phyloP scores from a whole-genome alignment of 176 grass and related monocot genomes.

The Avena atlantica region DNA sequence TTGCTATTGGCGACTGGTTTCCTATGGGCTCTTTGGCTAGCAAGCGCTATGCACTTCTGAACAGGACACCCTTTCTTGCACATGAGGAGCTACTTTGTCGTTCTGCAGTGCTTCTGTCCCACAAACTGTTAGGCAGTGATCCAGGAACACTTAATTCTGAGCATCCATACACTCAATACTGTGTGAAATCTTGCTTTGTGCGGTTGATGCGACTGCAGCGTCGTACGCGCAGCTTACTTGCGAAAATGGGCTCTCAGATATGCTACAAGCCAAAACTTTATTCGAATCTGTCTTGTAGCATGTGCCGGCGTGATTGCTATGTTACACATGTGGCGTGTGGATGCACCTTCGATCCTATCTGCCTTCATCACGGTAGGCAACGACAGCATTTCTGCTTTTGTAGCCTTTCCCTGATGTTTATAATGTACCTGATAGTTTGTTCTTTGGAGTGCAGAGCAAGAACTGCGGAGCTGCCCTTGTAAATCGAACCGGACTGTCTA shows the following conservation, averaged over 20 bases:
- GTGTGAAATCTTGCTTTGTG: slow-evolving; percentile 79
- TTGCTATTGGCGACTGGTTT: slow-evolving; percentile 81
- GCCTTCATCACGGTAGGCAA: slow-evolving; percentile 87
- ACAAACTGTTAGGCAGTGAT: slow-evolving; percentile 44
- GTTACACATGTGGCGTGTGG: slow-evolving; percentile 72
- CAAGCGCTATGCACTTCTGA: slow-evolving; percentile 65
- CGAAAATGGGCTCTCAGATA: slow-evolving; percentile 69
- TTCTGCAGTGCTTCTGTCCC: slow-evolving; percentile 70
- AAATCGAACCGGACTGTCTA: slow-evolving; percentile 59
- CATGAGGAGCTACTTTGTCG: slow-evolving; percentile 90
- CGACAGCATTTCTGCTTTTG: slow-evolving; percentile 22
- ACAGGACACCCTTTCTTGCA: slow-evolving; percentile 75
- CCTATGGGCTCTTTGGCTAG: slow-evolving; percentile 68
- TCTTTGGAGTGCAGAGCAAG: slow-evolving; percentile 63
- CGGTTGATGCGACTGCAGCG: slow-evolving; percentile 73
- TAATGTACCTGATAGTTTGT: slow-evolving; percentile 28
- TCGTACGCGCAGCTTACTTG: slow-evolving; percentile 51
- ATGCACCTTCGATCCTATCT: slow-evolving; percentile 80
- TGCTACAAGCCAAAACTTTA: slow-evolving; percentile 50
- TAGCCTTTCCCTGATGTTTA: not conserved
- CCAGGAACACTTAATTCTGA: slow-evolving; percentile 46
- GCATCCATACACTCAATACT: slow-evolving; percentile 56
- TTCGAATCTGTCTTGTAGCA: slow-evolving; percentile 63
- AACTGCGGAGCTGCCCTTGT: slow-evolving; percentile 78
- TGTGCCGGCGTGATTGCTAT: slow-evolving; percentile 90